phyloP scores from a whole-genome alignment of 805 yeast genomes.

The Pichia gijzeniarum region DNA sequence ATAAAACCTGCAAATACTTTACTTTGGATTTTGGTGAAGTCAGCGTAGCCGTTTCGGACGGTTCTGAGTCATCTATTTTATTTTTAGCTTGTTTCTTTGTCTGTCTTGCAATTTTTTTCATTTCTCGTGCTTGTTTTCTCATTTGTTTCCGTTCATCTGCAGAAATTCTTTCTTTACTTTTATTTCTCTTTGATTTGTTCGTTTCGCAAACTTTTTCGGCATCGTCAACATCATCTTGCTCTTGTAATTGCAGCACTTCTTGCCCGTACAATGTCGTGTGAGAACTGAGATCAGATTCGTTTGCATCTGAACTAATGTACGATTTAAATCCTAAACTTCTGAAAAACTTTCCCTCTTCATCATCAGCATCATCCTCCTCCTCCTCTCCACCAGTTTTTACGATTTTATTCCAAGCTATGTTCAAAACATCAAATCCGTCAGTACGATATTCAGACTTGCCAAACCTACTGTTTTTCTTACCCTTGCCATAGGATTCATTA shows the following conservation, averaged over 20 bases:
- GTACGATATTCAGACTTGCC: slow-evolving; percentile 2
- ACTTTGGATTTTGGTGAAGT: neutral
- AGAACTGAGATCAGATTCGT: slow-evolving; percentile 4
- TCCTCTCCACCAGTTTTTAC: no score
- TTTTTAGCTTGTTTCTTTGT: neutral
- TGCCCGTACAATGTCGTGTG: slow-evolving; percentile 8
- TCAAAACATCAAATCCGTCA: slow-evolving; percentile 12
- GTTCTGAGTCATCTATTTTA: neutral
- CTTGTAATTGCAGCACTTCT: neutral
- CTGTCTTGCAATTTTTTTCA: slow-evolving; percentile 4
- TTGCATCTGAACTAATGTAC: no score
- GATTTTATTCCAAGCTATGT: slow-evolving; percentile 9
- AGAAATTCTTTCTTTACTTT: neutral
- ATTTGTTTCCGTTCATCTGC: slow-evolving; percentile 1
- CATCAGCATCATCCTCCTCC: neutral
- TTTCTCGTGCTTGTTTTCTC: slow-evolving; percentile 7
- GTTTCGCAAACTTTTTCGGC: neutral
- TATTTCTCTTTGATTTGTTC: neutral
- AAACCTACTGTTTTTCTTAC: no score
- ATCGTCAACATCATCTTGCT: neutral
- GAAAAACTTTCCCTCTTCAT: neutral
- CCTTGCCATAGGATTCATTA: neutral
- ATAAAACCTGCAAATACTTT: neutral
- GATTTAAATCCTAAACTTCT: neutral
- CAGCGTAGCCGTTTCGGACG: neutral